Evolutionary conservation across 2,329 filamentous ascomycete species (phyloP), one percentile per base, ranked within the genome.

Genomic region (Onygenales sp.): DNA sequence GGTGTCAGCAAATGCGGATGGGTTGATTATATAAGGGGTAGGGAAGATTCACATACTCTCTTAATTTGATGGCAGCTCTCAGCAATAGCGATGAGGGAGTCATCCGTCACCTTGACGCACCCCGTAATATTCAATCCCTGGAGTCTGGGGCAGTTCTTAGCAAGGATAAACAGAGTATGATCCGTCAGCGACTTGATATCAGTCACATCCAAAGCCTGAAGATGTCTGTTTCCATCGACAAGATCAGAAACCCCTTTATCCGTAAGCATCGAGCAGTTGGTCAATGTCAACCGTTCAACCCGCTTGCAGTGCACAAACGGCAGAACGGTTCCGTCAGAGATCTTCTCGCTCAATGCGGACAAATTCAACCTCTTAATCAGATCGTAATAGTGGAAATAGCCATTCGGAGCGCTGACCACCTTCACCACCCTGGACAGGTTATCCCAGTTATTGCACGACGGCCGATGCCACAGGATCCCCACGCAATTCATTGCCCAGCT

Each of bases 81-180:
- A 6, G 93, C 92, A 35, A 98, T 80, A 10, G 79, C 76, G 48
- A 90, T 81, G 69, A 98, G 78, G 51, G 90, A 93, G 51, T 91
- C 86, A 64, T 95, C 92, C 7, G 90, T 90, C 51, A 97, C 84
- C 64, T 82, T 85, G 56, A 79, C 81, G 73, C 93, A 98, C 52
- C 83, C 85, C 1, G 92, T 92, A 58, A 98, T 86, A 65, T 98
- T 98, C 50, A 98, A 75, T 3, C 93, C 93, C 69, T 98, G 93
- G 7, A 98, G 78, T 51, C 88, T 83, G 48, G 81, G 79, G 69
- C 93, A 97, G 69, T 93, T 85, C 54, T 85, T 78, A 1, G 92
- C 88, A 55, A 98, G 82, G 17, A 83, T 80, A 59, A 81, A 74
- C 67, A 96, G 83, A 11, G 91, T 91, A 61, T 79, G 76, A 63